Evolutionary conservation across 1,139 yeast species (phyloP).

Genomic region (Candida glucosophila): DNA sequence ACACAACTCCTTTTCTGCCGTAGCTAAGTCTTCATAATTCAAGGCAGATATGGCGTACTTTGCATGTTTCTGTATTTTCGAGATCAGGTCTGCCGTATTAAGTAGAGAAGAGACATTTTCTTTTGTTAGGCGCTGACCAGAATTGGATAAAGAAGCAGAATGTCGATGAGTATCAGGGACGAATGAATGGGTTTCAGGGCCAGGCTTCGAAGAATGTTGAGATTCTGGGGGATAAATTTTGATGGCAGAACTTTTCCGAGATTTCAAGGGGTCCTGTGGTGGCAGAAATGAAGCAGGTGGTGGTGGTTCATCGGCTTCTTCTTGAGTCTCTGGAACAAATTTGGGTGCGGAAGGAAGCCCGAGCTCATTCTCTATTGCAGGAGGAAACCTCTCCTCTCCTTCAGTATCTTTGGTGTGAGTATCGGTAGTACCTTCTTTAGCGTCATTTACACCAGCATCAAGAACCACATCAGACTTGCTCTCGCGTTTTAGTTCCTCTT

Average conservation of each 20-base stretch:
- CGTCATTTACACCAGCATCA: neutral
- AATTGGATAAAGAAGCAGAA: slow-evolving; percentile 5
- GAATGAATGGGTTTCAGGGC: slow-evolving; percentile 1
- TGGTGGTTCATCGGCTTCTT: too few species aligned
- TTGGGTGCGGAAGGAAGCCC: slow-evolving; percentile 37
- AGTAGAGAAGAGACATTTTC: slow-evolving; percentile 43
- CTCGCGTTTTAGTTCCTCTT: slow-evolving; percentile 1
- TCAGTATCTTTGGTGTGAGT: neutral
- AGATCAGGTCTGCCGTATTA: slow-evolving; percentile 50
- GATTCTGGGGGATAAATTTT: slow-evolving; percentile 27
- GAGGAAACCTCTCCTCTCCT: neutral
- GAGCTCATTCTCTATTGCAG: slow-evolving; percentile 10
- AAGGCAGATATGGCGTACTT: slow-evolving; percentile 90
- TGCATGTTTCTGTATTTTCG: slow-evolving; percentile 77
- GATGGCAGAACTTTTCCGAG: slow-evolving; percentile 29
- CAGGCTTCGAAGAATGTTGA: slow-evolving; percentile 1
- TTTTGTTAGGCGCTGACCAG: slow-evolving; percentile 21
- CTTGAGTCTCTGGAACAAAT: slow-evolving; percentile 35
- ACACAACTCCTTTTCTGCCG: slow-evolving; percentile 71
- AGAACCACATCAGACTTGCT: neutral
- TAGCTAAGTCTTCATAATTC: slow-evolving; percentile 78
- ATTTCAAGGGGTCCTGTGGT: too few species aligned
- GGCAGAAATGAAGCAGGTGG: too few species aligned
- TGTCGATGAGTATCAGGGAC: neutral
- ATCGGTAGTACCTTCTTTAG: neutral